These are phyloP conservation scores for Theileria luwenshuni DNA, from an alignment of 169 alveolate species.

Conservation along the genomic window DNA sequence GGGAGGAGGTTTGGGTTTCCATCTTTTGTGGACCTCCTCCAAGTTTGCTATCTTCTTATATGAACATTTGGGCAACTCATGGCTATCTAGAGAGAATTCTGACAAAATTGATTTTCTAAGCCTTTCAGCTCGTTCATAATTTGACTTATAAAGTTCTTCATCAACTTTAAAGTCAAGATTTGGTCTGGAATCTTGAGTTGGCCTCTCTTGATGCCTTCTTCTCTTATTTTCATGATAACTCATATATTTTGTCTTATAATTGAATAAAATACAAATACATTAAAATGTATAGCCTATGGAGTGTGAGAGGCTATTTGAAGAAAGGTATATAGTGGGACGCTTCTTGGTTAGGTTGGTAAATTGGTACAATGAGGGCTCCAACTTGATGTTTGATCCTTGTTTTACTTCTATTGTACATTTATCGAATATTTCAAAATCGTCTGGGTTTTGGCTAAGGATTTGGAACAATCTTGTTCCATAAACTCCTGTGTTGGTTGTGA, in stretches of 20 bases:
- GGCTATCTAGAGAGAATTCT: constrained; percentile 14
- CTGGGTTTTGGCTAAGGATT: constrained; percentile 16
- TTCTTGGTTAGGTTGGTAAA: constrained; percentile 31
- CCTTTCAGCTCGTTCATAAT: constrained; percentile 32
- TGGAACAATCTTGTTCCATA: constrained; percentile 41
- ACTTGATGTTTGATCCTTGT: constrained; percentile 20
- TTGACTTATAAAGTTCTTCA: constrained; percentile 36
- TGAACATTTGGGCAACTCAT: constrained; percentile 27
- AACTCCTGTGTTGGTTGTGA: constrained; percentile 34
- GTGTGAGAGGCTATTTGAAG: constrained; percentile 55
- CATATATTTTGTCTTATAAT: neutral
- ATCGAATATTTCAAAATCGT: constrained; percentile 31
- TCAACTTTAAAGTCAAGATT: constrained; percentile 16
- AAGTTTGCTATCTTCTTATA: constrained; percentile 24
- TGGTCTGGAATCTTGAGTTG: neutral
- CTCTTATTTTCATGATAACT: neutral
- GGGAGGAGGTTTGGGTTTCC: constrained; percentile 1
- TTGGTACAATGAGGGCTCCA: constrained; percentile 62
- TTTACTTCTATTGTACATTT: constrained; percentile 37
- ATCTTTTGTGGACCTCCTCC: neutral
- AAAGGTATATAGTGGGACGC: constrained; percentile 25
- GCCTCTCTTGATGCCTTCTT: neutral
- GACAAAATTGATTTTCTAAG: constrained; percentile 24
- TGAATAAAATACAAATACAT: neutral
- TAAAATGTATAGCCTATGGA: constrained; percentile 50